Evolutionary conservation across 768 basidiomycete species (phyloP), one percentile per base, ranked within the genome.

Genomic region (Fomitopsis pulvina): DNA sequence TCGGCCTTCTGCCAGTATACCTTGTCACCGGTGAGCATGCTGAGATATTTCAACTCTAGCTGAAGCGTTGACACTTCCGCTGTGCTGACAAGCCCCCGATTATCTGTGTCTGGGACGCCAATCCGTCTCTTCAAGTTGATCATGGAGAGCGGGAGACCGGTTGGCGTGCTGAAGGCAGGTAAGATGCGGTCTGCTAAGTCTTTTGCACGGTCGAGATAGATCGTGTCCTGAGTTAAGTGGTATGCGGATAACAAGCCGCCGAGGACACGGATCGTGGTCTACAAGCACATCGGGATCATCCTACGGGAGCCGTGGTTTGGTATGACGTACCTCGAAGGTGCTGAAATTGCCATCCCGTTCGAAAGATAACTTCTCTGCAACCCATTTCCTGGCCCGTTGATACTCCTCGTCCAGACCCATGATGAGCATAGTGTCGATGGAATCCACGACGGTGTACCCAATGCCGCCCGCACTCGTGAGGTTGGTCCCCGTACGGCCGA

Each of bases 191-290:
- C 83, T 12, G 81, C 93, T 2, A 98, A 80, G 48, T 96, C 92
- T 9, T 73, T 66, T 1, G 94, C 91, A 53, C 81, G 83, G 50
- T 83, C 72, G 9, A 96, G 77, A 62, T 80, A 92, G 2, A 94
- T 58, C 4, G 71, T 57, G 52, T 93, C 86, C 1, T 65, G 74
- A 0, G 89, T 83, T 9, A 96, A 76, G 59, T 92, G 81, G 61
- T 92, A 83, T 0, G 92, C 87, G 1, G 92, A 83, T 1, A 97
- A 72, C 3, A 98, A 77, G 0, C 95, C 95, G 8, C 95, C 94
- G 2, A 98, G 74, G 1, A 95, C 79, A 21, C 94, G 83, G 46
- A 96, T 97, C 0, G 92, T 96, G 1, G 89, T 93, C 91, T 94
- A 54, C 11, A 37, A 12, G 28, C 34, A 40, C 32, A 48, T 43